phyloP scores from a whole-genome alignment of 768 basidiomycete species.

The Tricholomella constricta region DNA sequence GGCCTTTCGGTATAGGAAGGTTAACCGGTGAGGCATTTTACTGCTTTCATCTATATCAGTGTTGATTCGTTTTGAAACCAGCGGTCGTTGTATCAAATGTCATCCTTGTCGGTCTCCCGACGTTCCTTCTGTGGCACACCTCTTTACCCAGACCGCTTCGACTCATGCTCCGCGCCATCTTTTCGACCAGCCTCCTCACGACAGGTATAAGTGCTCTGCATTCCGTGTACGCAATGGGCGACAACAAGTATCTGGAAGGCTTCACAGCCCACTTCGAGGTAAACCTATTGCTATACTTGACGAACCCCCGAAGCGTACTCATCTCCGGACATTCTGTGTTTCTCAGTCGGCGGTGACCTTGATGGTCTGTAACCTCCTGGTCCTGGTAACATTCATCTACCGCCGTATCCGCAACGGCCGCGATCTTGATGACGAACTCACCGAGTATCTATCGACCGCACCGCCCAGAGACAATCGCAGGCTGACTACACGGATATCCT shows the following conservation, averaged over 20 bases:
- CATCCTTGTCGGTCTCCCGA: conserved; percentile 7
- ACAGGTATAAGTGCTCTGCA: conserved; percentile 15
- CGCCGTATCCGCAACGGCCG: conserved; percentile 14
- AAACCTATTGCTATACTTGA: not conserved
- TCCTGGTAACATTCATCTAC: conserved; percentile 20
- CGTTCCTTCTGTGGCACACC: conserved; percentile 11
- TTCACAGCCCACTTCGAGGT: conserved; percentile 22
- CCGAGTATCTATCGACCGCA: conserved; percentile 1
- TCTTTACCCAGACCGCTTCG: conserved; percentile 11
- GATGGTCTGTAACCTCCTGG: conserved; percentile 19
- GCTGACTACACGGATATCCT: not conserved
- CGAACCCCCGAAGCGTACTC: no score
- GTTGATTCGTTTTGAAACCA: not conserved
- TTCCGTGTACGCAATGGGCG: conserved; percentile 8
- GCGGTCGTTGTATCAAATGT: conserved; percentile 15
- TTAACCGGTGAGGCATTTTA: conserved; percentile 10
- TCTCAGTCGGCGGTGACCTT: conserved; percentile 18
- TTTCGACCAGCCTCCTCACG: conserved; percentile 15
- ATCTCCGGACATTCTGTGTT: not conserved
- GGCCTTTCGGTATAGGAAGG: conserved; percentile 10
- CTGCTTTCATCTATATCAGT: not conserved
- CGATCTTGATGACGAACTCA: conserved; percentile 12
- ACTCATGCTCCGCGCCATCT: conserved; percentile 18
- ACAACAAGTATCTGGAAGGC: conserved; percentile 8
- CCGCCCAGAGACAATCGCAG: not conserved